Evolutionary conservation across 495 filamentous ascomycete species (phyloP).

Genomic region (Aspergillus taichungensis): DNA sequence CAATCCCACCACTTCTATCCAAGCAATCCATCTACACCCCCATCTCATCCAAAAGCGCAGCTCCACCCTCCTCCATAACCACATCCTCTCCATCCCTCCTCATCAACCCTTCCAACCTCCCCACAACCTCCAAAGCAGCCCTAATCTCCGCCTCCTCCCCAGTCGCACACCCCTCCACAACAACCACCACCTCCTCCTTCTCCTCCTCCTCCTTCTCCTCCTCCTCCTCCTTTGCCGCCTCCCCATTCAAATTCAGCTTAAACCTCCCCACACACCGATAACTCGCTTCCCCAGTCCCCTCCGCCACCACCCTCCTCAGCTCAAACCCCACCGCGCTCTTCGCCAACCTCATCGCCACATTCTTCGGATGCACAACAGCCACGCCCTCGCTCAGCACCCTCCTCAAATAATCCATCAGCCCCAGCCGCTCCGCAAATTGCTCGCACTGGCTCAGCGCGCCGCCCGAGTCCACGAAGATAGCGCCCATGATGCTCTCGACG

Average conservation of each 20-base stretch:
- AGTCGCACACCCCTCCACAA: constrained; percentile 12
- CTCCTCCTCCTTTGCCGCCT: neutral
- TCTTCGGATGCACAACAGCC: constrained; percentile 65
- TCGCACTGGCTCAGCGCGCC: constrained; percentile 50
- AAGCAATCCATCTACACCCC: too few relatives aligned
- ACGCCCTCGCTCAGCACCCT: constrained; percentile 51
- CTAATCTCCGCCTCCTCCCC: constrained; percentile 22
- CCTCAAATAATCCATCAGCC: constrained; percentile 54
- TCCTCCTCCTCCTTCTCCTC: constrained; percentile 2
- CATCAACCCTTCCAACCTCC: neutral
- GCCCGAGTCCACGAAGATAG: constrained; percentile 71
- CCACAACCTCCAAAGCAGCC: constrained; percentile 14
- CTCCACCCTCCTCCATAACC: too few relatives aligned
- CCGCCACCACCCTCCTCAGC: constrained; percentile 4
- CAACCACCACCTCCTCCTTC: constrained; percentile 4
- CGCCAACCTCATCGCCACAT: constrained; percentile 52
- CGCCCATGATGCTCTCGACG: constrained; percentile 72
- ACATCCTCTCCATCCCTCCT: neutral
- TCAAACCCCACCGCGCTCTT: constrained; percentile 18
- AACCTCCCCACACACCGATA: constrained; percentile 6
- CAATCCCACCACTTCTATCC: too few relatives aligned
- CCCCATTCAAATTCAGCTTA: neutral
- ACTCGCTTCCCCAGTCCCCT: constrained; percentile 1
- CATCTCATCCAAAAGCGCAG: too few relatives aligned
- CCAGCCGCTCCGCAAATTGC: constrained; percentile 50